A percentile compares a stretch with the other conserved stretches of the same genome.
These are phyloP conservation scores for Hypoxylon sp. DNA, from an alignment of 2,329 filamentous ascomycete genomes.

Conservation along the genomic window DNA sequence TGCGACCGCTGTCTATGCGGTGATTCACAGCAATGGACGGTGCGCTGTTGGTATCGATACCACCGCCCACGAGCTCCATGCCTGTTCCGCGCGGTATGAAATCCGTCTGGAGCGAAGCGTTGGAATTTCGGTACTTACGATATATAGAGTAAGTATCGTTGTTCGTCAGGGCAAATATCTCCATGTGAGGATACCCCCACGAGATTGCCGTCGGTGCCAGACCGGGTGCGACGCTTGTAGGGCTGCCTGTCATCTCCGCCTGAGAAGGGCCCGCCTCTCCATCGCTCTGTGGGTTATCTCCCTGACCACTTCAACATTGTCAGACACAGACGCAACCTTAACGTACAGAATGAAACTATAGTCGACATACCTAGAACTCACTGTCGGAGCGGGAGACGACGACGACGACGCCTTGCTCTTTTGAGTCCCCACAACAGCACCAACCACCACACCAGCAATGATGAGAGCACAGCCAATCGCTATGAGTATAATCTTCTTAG, in stretches of 20 bases:
- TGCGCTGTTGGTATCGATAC: slow-evolving; percentile 1
- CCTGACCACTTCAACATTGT: slow-evolving; percentile 14
- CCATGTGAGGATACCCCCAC: slow-evolving; percentile 29
- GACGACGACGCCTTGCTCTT: slow-evolving; percentile 3
- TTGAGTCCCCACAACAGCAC: slow-evolving; percentile 12
- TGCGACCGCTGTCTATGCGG: neutral
- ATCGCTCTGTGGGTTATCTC: neutral
- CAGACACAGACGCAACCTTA: neutral
- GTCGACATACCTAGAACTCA: slow-evolving; percentile 9
- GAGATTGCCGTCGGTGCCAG: slow-evolving; percentile 25
- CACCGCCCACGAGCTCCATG: slow-evolving; percentile 23
- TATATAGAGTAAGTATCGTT: slow-evolving; percentile 20
- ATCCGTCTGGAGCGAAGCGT: slow-evolving; percentile 9
- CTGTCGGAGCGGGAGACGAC: neutral
- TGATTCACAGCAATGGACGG: slow-evolving; percentile 16
- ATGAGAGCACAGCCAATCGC: slow-evolving; percentile 7
- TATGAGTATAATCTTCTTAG: slow-evolving; percentile 20
- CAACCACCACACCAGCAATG: slow-evolving; percentile 20
- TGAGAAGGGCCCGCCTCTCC: neutral
- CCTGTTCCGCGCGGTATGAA: slow-evolving; percentile 9
- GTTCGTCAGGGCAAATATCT: slow-evolving; percentile 25
- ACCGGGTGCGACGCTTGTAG: slow-evolving; percentile 17
- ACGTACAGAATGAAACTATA: no score
- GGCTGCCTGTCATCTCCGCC: slow-evolving; percentile 25
- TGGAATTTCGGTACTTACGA: slow-evolving; percentile 26